Conservation (phyloP, 2,329 filamentous ascomycete genomes). For the Cadophora luteo-olivacea region DNA sequence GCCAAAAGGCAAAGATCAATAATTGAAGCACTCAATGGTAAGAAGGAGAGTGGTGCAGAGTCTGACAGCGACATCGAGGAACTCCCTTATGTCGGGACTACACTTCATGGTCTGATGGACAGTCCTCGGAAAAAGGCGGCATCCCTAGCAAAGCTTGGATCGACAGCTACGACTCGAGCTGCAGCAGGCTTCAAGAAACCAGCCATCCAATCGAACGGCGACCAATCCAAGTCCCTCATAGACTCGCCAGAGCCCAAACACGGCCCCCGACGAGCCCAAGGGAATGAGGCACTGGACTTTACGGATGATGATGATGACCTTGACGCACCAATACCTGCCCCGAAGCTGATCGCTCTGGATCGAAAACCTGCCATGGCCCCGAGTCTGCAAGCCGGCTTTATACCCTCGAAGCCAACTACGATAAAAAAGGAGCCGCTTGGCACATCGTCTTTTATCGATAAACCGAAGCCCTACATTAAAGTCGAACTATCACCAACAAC, state of each 20-base stretch:
- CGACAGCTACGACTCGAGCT: slow-evolving; percentile 39
- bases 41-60: slow-evolving; percentile 34
- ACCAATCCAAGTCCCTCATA: slow-evolving; percentile 14
- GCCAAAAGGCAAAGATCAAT: slow-evolving; percentile 47
- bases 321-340: slow-evolving; percentile 38
- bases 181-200: slow-evolving; percentile 44
- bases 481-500: background rate
- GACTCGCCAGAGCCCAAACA: slow-evolving; percentile 30
- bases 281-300: slow-evolving; percentile 30
- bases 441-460: background rate
- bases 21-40: slow-evolving; percentile 36
- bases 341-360: slow-evolving; percentile 27
- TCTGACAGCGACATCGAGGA: slow-evolving; percentile 42
- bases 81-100: slow-evolving; percentile 47
- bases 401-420: background rate
- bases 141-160: slow-evolving; percentile 40
- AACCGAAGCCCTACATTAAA: background rate
- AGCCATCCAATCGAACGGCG: slow-evolving; percentile 21
- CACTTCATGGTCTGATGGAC: slow-evolving; percentile 52
- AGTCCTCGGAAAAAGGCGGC: slow-evolving; percentile 45
- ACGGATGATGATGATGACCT: slow-evolving; percentile 41
- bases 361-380: slow-evolving; percentile 3
- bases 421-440: background rate
- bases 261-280: background rate
- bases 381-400: background rate